Evolutionary conservation across 225 moss, liverwort and hornwort species (phyloP), one percentile per base, ranked within the genome.

Genomic region (Anthoceros angustus): DNA sequence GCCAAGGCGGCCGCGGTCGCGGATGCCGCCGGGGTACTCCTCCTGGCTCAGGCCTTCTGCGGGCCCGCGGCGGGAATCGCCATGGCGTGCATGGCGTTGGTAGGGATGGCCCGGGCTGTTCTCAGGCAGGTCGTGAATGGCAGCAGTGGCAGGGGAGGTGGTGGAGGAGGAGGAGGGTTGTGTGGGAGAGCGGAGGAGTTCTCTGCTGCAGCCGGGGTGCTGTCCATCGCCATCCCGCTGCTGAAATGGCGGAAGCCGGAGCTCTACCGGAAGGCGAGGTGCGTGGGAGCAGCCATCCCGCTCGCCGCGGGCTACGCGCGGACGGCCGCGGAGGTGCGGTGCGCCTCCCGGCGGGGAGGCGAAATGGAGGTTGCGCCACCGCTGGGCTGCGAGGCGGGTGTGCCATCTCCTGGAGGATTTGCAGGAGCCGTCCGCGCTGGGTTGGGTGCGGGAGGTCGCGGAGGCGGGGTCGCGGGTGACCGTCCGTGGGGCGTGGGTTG

Each of bases 351-450:
- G n/a, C n/a, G 83, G 79, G n/a, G 95, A 90, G 75, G 77, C 74
- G 42, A 68, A 90, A 67, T 95, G 95, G 95, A 80, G 91, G 42
- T 67, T 66, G 55, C 82, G 91, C 9, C 95, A 95, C 72, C 86
- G 95, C 64, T 95, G 95, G 95, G 91, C 95, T 73, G 90, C 95
- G 61, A 77, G 82, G 63, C 90, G 85, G 62, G 79, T 95, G 40
- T 88, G 78, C 68, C 72, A 77, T 62, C 77, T 86, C 41, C 73
- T 91, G 77, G 70, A 79, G 26, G 88, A 95, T 62, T 88, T 88
- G 76, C 91, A 77, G 73, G 74, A 87, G 93, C 89, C 84, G 68
- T 80, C 68, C 5, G 63, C 49, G 5, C 12, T 63, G 32, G 26
- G 63, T 6, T 63, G 26, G 63, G 7, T 63, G 8, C 23, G 42